Base-by-base conservation (phyloP, 768 basidiomycete species). In the Clitopilus passeckerianus region DNA sequence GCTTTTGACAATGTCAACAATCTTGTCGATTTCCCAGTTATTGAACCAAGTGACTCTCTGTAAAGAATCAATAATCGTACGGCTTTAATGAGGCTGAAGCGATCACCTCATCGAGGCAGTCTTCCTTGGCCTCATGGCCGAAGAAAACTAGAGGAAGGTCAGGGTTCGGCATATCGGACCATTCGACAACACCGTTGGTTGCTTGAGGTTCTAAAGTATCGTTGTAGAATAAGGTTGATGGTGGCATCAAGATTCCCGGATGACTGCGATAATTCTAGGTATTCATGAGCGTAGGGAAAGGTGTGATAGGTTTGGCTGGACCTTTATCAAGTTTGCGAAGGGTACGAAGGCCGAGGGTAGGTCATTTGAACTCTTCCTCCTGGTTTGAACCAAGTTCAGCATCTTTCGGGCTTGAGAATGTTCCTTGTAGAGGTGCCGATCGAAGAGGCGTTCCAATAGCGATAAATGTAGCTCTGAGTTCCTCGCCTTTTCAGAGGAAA, bases 181-280 rank as follows among this genome's bases (percentile, higher is more conserved):
- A 83, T 2, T 58, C 57, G 23, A 80, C 66, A 16, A 58, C 66
- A 20, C 81, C 80, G 66, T 79, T 81, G 12, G 57, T 64, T 16
- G 81, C 80, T 61, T 68, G 78, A 0, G 81, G 80, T 57, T 77
- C 72, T 59, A 83, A 60, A 2, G 73, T 74, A 60, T 83, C 81
- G 54, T 77, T 73, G 61, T 83, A 83, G 57, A 83, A 83, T n/a
- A 83, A 71, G 5, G 80, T 76, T 6, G 80, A 81, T 10, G 81
- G 79, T 12, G 80, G 79, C 81, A 81, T 83, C 52, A 83, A 68
- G 58, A 83, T 83, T 6, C 73, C 80, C 20, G 80, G 80, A 65
- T 81, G 79, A 60, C 79, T 80, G 30, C 78, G 76, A 63, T 80
- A 81, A 61, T 80, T 80, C 78, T 79, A 57, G 10, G 56, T 6